A percentile compares a stretch with the other conserved stretches of the same genome.
Evolutionary conservation across 2,329 filamentous ascomycete genomes (phyloP).

Genomic region (Gaeumannomyces sp.): DNA sequence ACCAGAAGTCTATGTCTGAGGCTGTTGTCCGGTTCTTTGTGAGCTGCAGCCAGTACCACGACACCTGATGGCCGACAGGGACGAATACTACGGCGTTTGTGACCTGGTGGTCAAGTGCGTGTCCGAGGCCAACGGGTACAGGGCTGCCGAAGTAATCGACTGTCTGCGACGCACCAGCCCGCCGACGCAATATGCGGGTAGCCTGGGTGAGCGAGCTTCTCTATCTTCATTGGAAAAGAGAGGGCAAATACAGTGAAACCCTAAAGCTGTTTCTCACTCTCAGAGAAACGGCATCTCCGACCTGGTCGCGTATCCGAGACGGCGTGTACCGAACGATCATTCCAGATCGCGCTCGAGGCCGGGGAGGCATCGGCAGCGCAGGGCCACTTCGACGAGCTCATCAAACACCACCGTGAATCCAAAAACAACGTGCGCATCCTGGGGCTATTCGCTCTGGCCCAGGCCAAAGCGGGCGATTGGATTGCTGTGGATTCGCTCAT

Average conservation of each 20-base stretch:
- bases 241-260: conserved; percentile 20
- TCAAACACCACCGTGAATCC: conserved; percentile 20
- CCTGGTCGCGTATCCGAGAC: conserved; percentile 22
- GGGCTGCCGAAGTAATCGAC: conserved; percentile 20
- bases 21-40: conserved; percentile 29
- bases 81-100: conserved; percentile 21
- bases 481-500: conserved; percentile 30
- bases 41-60: not conserved
- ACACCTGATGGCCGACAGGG: conserved; percentile 9
- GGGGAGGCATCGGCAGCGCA: conserved; percentile 25
- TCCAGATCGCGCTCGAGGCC: conserved; percentile 32
- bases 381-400: conserved; percentile 22
- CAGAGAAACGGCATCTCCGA: conserved; percentile 18
- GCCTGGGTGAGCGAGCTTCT: conserved; percentile 32
- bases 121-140: conserved; percentile 21
- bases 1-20: conserved; percentile 22
- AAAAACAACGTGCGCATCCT: conserved; percentile 27
- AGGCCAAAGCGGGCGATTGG: conserved; percentile 36
- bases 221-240: conserved; percentile 27
- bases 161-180: conserved; percentile 23
- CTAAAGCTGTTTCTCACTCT: conserved; percentile 22
- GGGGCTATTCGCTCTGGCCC: conserved; percentile 28
- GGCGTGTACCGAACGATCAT: conserved; percentile 33
- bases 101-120: conserved; percentile 28
- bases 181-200: conserved; percentile 21